Evolutionary conservation across 2,329 filamentous ascomycete genomes (phyloP), one percentile per base, ranked within the genome.

Genomic region (Talaromyces sp.): DNA sequence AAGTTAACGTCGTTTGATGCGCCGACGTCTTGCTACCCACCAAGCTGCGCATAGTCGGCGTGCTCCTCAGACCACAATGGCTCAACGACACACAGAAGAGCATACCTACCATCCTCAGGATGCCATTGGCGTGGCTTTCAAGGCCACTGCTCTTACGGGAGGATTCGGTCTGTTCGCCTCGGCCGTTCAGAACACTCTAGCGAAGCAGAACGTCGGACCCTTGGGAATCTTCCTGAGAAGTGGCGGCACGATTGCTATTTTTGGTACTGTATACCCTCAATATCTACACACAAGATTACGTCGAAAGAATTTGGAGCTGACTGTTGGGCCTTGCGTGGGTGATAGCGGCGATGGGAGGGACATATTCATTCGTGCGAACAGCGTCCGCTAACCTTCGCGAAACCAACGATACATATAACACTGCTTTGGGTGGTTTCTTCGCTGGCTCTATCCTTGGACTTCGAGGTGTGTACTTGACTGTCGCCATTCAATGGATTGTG

Each of bases 331-430:
- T 43, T 62, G n/a, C 33, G 35, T 52, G 45, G 33, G n/a, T 56
- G 70, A 62, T 71, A 93, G 91, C 88, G 74, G 86, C 87, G 47
- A 87, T 89, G 78, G 90, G 91, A 73, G 88, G 87, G 73, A 85
- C 89, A 67, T 96, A 92, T 79, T 85, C 87, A 72, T 97, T 97
- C 82, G 85, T 89, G 71, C 89, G 86, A 72, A 86, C 85, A 71
- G 90, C 91, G 59, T 85, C 90, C 54, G 91, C 92, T 78, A 97
- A 97, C 81, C 82, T 97, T 70, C 89, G 93, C 73, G 85, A 93
- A 79, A 92, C 90, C 81, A 87, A 97, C 66, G 93, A 97, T 76
- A 82, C 84, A 70, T 89, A 86, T 81, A 95, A 93, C 78, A 82
- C 88, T 64, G 86, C 87, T 47, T 82, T 93, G 67, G 92, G 89